These are phyloP conservation scores for Alternaria sp. DNA, from an alignment of 2,329 filamentous ascomycete genomes.

Conservation along the genomic window DNA sequence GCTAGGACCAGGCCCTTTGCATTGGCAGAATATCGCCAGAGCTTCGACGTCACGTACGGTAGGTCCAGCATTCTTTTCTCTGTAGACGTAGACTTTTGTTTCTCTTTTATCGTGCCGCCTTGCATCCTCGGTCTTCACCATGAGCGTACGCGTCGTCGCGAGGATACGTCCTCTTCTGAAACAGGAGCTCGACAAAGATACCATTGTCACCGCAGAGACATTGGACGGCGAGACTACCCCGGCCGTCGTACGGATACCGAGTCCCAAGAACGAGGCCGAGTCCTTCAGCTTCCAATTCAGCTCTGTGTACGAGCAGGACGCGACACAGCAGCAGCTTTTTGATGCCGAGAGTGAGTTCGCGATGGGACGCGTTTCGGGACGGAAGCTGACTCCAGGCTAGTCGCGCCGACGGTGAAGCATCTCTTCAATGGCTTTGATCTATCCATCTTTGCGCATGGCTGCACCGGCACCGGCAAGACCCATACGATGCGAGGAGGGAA, in stretches of 20 bases:
- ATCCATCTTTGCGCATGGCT: conserved; percentile 91
- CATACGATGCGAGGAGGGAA: conserved; percentile 95
- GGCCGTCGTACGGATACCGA: conserved; percentile 85
- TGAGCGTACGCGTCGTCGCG: conserved; percentile 85
- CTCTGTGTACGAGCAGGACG: conserved; percentile 82
- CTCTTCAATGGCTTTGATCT: conserved; percentile 79
- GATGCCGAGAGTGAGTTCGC: conserved; percentile 77
- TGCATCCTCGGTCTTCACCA: conserved; percentile 30
- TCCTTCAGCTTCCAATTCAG: conserved; percentile 96
- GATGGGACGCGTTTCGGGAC: conserved; percentile 10
- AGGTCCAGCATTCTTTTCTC: conserved; percentile 45
- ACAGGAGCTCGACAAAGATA: conserved; percentile 85
- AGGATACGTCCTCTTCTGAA: conserved; percentile 88
- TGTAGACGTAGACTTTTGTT: conserved; percentile 37
- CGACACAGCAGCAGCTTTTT: conserved; percentile 87
- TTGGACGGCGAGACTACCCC: conserved; percentile 53
- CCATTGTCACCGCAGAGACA: conserved; percentile 75
- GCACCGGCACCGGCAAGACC: conserved; percentile 93
- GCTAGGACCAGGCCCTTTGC: conserved; percentile 28
- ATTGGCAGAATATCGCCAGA: conserved; percentile 22
- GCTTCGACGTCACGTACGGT: conserved; percentile 40
- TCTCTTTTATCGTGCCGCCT: conserved; percentile 20
- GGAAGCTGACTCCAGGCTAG: conserved; percentile 58
- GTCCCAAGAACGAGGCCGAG: conserved; percentile 89
- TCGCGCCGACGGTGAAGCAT: conserved; percentile 88